Base-by-base conservation (phyloP, 805 yeast species). In the Komagataella ulmi region DNA sequence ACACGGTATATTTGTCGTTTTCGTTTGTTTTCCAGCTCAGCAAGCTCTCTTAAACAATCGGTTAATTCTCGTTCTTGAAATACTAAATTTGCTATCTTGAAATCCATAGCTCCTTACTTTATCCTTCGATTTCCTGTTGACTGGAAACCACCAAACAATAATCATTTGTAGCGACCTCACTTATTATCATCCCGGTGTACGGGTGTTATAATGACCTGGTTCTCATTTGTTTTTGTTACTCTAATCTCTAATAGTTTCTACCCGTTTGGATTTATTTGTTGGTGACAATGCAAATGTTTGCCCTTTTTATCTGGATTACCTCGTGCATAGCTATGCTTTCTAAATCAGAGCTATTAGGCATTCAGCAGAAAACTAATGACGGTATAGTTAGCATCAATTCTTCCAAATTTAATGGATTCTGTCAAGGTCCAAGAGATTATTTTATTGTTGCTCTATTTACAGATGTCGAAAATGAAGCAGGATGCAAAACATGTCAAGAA, bases 381-480 rank as follows among this genome's bases (percentile, higher is more conserved):
- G 72, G 71, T 14, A 60, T 80, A 0, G 72, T 81, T 17, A 65
- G 64, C 5, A 66, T 79, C 19, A 60, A 65, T 1, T 68, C 71
- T 17, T 66, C 69, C 1, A 71, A 75, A 53, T 69, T 79, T 47
- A 58, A 60, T 7, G 51, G 58, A 2, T 46, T 76, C 1, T 62
- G 77, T 36, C 57, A 64, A 2, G 85, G 83, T 1, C 66, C 73
- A 2, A 67, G 80, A 50, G 80, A 76, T 48, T 76, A 80, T 61
- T 77, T 64, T 56, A 64, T 79, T 6, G 64, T 83, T 2, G 51
- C 80, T 0, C 62, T 75, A n/a, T 66, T 81, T 45, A 81, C 88
- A 0, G 73, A 86, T 3, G 59, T 73, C 0, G 66, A 65, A 4
- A 56, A 56, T 5, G 59, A 67, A 19, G 71, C 73, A 51, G 68